Percentiles rank a stretch among this genome's conserved stretches.
Conservation (phyloP, 1,139 yeast species). For the Suhomyces chickasaworum region DNA sequence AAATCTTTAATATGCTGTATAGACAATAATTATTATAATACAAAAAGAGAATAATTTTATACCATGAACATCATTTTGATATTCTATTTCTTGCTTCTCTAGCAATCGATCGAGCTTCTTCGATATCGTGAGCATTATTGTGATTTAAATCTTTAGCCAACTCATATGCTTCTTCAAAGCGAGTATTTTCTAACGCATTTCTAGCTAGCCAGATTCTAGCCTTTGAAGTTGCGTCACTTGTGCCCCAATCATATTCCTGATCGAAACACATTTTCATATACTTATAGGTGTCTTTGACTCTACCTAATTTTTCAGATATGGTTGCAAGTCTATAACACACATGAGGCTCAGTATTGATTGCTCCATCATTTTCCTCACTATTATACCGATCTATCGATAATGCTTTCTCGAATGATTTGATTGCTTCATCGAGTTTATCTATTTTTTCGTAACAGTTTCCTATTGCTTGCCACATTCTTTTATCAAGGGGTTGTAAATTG, state of each 20-base stretch:
- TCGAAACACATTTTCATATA: constrained; percentile 76
- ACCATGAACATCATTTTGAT: constrained; percentile 18
- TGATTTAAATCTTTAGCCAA: constrained; percentile 75
- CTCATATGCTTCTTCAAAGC: constrained; percentile 70
- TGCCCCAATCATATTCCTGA: constrained; percentile 67
- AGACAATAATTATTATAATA: not conserved
- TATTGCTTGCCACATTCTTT: constrained; percentile 95
- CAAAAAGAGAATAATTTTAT: not conserved
- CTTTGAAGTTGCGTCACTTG: constrained; percentile 74
- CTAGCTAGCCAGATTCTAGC: constrained; percentile 90
- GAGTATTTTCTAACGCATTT: constrained; percentile 56
- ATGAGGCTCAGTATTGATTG: constrained; percentile 40
- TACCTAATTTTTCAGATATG: constrained; percentile 60
- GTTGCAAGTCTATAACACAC: constrained; percentile 70
- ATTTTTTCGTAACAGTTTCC: constrained; percentile 88
- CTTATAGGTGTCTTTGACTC: constrained; percentile 55
- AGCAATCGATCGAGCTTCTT: constrained; percentile 84
- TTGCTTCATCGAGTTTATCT: constrained; percentile 65
- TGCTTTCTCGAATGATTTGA: constrained; percentile 60
- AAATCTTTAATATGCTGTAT: not conserved
- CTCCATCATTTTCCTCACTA: constrained; percentile 20
- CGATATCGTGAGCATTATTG: constrained; percentile 82
- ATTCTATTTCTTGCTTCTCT: constrained; percentile 63
- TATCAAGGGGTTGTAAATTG: constrained; percentile 82
- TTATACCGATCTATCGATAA: constrained; percentile 46